Conservation (phyloP, 2,329 filamentous ascomycete species). For the Xylariaceae sp. region DNA sequence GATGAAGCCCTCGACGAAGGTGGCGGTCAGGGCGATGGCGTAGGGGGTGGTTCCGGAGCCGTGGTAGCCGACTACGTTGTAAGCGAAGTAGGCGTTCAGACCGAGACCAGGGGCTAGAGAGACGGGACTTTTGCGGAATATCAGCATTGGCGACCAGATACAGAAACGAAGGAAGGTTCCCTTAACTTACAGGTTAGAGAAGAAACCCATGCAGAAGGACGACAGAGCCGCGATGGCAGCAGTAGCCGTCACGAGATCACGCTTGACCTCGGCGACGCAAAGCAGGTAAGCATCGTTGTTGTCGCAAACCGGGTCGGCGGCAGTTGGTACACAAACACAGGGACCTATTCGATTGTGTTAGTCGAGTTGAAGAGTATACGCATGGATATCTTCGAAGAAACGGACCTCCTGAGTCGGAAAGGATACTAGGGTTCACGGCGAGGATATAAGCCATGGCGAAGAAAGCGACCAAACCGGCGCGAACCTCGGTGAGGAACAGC, state of each 20-base stretch:
- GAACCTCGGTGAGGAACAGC: slow-evolving; percentile 76
- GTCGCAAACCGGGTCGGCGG: slow-evolving; percentile 49
- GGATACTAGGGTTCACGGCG: slow-evolving; percentile 31
- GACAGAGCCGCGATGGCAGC: slow-evolving; percentile 75
- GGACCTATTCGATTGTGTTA: slow-evolving; percentile 57
- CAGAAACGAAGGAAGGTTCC: neutral
- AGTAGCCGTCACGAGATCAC: slow-evolving; percentile 78
- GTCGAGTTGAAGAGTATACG: slow-evolving; percentile 41
- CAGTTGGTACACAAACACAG: slow-evolving; percentile 60
- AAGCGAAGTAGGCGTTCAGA: slow-evolving; percentile 82
- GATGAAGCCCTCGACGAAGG: slow-evolving; percentile 83
- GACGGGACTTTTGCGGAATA: slow-evolving; percentile 46
- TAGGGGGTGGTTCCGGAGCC: slow-evolving; percentile 71
- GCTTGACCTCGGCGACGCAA: slow-evolving; percentile 61
- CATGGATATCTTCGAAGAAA: slow-evolving; percentile 40
- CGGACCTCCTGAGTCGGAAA: slow-evolving; percentile 29
- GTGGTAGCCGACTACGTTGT: slow-evolving; percentile 65
- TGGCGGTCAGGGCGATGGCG: slow-evolving; percentile 71
- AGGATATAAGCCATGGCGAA: slow-evolving; percentile 58
- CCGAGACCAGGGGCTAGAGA: slow-evolving; percentile 72
- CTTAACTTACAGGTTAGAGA: slow-evolving; percentile 62
- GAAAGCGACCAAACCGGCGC: slow-evolving; percentile 72
- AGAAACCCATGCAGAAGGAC: slow-evolving; percentile 77
- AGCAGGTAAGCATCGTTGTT: slow-evolving; percentile 55
- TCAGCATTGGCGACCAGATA: slow-evolving; percentile 5